phyloP scores from a whole-genome alignment of 164 flowering plant species.

The Santalum album region DNA sequence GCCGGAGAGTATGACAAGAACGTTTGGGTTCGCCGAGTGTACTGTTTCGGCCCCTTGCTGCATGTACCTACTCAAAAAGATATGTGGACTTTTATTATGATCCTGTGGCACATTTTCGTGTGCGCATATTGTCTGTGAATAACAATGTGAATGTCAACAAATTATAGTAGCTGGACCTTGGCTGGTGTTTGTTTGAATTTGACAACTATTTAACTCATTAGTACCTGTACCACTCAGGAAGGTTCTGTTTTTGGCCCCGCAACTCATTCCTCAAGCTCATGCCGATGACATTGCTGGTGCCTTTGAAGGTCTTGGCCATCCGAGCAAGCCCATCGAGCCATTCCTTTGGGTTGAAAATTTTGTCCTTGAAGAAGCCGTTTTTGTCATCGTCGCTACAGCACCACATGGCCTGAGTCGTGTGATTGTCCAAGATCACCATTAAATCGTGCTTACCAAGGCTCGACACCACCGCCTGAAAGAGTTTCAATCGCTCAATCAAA shows the following conservation, averaged over 20 bases:
- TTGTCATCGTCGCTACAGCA: constrained; percentile 67
- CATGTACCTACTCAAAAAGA: constrained; percentile 46
- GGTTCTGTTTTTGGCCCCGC: constrained; percentile 63
- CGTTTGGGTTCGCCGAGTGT: constrained; percentile 69
- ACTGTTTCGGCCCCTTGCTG: constrained; percentile 82
- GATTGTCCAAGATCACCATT: constrained; percentile 86
- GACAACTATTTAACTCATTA: no score
- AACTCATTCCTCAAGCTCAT: constrained; percentile 94
- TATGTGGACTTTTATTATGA: no score
- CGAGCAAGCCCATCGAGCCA: constrained; percentile 67
- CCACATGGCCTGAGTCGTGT: constrained; percentile 78
- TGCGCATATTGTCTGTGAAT: no score
- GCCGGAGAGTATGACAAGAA: constrained; percentile 71
- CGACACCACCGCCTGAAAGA: constrained; percentile 54
- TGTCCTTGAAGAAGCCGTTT: constrained; percentile 84
- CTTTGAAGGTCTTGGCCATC: constrained; percentile 59
- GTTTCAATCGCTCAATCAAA: not conserved
- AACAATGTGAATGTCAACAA: no score
- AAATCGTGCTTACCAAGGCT: constrained; percentile 47
- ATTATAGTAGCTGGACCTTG: no score
- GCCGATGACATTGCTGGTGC: constrained; percentile 47
- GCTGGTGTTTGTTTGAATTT: no score
- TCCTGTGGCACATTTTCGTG: no score
- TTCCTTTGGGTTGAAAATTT: constrained; percentile 46
- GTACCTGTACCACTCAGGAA: constrained; percentile 67